Evolutionary conservation across 495 filamentous ascomycete genomes (phyloP).

Genomic region (Aspergillus saccharolyticus): DNA sequence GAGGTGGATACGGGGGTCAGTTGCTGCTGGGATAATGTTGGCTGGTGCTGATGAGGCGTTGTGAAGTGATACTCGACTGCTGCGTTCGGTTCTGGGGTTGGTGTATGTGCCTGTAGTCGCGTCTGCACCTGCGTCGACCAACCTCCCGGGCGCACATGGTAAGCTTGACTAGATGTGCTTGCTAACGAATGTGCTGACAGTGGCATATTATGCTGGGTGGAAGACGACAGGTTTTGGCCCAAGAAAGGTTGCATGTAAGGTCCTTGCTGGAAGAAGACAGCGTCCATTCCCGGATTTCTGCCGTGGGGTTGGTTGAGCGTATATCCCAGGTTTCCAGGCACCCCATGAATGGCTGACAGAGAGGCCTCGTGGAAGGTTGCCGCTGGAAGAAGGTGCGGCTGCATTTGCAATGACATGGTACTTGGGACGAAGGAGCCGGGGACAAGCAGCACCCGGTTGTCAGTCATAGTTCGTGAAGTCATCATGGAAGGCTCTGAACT

Average conservation of each 20-base stretch:
- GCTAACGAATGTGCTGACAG: not conserved
- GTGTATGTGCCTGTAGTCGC: not conserved
- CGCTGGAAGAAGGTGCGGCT: not conserved
- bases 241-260: not conserved
- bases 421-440: not conserved
- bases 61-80: not conserved
- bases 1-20: conserved; percentile 3
- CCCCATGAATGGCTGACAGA: not conserved
- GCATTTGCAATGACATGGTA: not conserved
- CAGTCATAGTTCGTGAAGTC: not conserved
- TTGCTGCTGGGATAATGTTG: not conserved
- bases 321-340: not conserved
- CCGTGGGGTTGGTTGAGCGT: not conserved
- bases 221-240: not conserved
- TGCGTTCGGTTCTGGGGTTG: not conserved
- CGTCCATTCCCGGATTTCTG: not conserved
- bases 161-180: not conserved
- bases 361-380: not conserved
- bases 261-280: not conserved
- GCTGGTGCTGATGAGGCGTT: conserved; percentile 1
- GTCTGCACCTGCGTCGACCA: not conserved
- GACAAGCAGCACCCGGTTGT: not conserved
- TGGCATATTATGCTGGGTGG: not conserved
- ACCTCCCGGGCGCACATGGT: not conserved
- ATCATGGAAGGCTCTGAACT: not conserved